Evolutionary conservation across 164 flowering plant genomes (phyloP).

Genomic region (Houttuynia cordata): DNA sequence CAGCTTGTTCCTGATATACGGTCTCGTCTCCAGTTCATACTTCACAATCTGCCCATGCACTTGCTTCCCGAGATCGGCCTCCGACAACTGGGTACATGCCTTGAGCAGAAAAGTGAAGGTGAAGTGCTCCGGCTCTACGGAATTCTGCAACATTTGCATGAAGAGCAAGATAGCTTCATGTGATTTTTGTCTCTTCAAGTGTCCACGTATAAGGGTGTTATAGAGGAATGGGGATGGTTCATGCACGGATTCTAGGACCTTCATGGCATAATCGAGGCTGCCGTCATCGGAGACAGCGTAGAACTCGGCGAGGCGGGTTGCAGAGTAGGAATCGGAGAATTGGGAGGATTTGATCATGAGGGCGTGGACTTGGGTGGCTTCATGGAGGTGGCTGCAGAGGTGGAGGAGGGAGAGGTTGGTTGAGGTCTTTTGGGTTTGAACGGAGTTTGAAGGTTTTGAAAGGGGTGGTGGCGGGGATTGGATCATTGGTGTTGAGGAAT

Average conservation of each 20-base stretch:
- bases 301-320: constrained; percentile 10
- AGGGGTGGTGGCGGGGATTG: neutral
- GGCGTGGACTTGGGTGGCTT: constrained; percentile 10
- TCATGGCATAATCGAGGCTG: constrained; percentile 5
- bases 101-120: constrained; percentile 12
- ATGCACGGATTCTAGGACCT: constrained; percentile 1
- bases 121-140: constrained; percentile 7
- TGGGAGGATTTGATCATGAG: constrained; percentile 10
- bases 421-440: neutral
- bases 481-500: neutral
- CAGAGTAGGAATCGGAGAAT: constrained; percentile 5
- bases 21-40: constrained; percentile 2
- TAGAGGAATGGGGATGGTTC: constrained; percentile 6
- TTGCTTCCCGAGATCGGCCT: constrained; percentile 3
- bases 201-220: constrained; percentile 9
- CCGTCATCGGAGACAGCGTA: constrained; percentile 9
- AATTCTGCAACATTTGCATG: neutral
- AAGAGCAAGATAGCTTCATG: constrained; percentile 5
- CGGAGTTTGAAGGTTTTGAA: neutral
- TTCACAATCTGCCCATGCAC: constrained; percentile 7
- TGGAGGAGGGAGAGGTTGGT: constrained; percentile 5
- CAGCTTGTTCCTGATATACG: constrained; percentile 7
- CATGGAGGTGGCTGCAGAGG: constrained; percentile 6
- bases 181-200: constrained; percentile 6
- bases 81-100: constrained; percentile 7